Base-by-base conservation (phyloP, 108 stramenopile species). In the Cyclotella cryptica region DNA sequence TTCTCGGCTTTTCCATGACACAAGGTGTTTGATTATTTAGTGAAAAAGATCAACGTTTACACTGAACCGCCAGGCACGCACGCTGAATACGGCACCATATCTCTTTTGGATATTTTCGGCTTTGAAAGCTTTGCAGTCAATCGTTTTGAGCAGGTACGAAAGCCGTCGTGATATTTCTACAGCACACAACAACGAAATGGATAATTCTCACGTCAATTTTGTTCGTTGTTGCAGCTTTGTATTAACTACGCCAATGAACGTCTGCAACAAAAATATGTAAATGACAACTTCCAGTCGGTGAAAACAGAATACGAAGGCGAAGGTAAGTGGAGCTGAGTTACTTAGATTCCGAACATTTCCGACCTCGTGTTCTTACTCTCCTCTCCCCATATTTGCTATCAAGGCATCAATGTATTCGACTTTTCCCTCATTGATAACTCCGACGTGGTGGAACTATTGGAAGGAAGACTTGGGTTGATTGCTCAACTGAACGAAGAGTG, bases 161-260 rank as follows among this genome's bases (percentile, higher is more conserved):
- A 26, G 24, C n/a, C 12, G 24, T 13, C 22, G 55, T 3, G 47
- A n/a, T 3, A 17, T 49, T 49, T 49, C 18, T 9, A 53, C 6
- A 58, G 53, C 26, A 54, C 11, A 39, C 5, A 14, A 42, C 71
- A 66, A 80, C 71, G 54, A 9, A 3, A 49, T 49, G 3, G 21
- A n/a, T 22, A 2, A 5, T 26, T 21, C 47, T 51, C 9, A 21
- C n/a, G 13, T 29, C 40, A 22, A 87, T 86, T 71, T 93, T 96
- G 74, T 96, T 26, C 55, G 55, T 57, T 3, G 5, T 57, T 57
- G 15, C 30, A 98, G 87, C 87, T 98, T 17, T 96, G 96, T 66
- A 98, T 98, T 77, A 98, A 98, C 79, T 98, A 94, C 80, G 96
- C 95, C 68, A 98, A 98, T 83, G 98, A 98, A 78, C 93, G 96